phyloP scores from a whole-genome alignment of 176 grass and related monocot species.

The Oryza meyeriana region DNA sequence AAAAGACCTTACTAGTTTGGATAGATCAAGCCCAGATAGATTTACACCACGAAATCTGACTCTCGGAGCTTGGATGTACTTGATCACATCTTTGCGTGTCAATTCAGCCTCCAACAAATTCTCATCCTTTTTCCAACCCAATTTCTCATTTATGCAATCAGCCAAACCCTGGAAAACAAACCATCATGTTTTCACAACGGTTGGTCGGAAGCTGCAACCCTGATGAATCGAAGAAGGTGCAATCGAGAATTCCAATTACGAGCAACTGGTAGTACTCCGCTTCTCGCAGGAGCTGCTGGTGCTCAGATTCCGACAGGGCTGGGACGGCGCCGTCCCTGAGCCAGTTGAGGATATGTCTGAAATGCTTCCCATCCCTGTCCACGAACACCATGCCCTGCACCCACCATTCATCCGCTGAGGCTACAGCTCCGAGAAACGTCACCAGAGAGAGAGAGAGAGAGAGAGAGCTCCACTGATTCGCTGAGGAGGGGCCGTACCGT shows the following conservation, averaged over 20 bases:
- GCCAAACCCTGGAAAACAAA: slow-evolving; percentile 36
- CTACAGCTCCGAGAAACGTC: neutral
- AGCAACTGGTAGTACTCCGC: slow-evolving; percentile 92
- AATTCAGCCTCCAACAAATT: slow-evolving; percentile 19
- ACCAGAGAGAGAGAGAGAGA: neutral
- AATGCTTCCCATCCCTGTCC: slow-evolving; percentile 91
- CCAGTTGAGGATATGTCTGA: slow-evolving; percentile 92
- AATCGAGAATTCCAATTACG: slow-evolving; percentile 34
- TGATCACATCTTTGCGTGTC: slow-evolving; percentile 50
- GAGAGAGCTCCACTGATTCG: neutral
- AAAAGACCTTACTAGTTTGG: slow-evolving; percentile 71
- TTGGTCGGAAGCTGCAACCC: neutral
- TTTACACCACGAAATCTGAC: slow-evolving; percentile 81
- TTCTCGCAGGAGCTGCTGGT: slow-evolving; percentile 73
- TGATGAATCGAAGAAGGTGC: neutral
- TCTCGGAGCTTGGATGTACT: slow-evolving; percentile 62
- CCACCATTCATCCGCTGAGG: neutral
- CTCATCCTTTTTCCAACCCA: slow-evolving; percentile 24
- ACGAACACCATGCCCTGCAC: slow-evolving; percentile 83
- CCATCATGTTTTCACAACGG: neutral
- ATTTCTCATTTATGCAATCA: slow-evolving; percentile 40
- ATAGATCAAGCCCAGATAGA: slow-evolving; percentile 81
- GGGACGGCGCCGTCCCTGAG: slow-evolving; percentile 72
- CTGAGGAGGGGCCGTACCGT: slow-evolving; percentile 28
- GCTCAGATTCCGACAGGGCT: slow-evolving; percentile 48